These are phyloP conservation scores for Phyllosticta ampelicida DNA, from an alignment of 2,329 filamentous ascomycete species.

Conservation along the genomic window DNA sequence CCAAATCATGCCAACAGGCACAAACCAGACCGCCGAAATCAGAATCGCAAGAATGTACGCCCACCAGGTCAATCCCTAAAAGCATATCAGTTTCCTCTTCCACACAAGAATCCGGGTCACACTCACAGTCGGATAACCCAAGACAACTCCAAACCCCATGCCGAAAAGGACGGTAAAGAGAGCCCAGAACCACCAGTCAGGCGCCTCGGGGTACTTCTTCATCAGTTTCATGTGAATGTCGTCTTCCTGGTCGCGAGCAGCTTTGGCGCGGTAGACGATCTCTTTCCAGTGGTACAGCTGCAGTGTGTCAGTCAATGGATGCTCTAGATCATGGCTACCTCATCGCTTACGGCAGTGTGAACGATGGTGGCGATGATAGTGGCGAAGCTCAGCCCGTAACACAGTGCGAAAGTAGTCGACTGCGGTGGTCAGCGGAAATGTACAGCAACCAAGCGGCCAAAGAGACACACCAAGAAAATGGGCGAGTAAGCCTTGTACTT, in stretches of 20 bases:
- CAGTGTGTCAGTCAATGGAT: slow-evolving; percentile 51
- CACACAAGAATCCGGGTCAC: too few species aligned
- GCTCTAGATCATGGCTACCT: slow-evolving; percentile 54
- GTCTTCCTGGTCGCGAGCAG: slow-evolving; percentile 49
- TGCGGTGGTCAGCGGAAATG: slow-evolving; percentile 15
- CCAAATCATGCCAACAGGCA: slow-evolving; percentile 16
- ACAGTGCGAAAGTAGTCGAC: slow-evolving; percentile 26
- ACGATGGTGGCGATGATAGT: slow-evolving; percentile 24
- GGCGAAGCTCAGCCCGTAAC: slow-evolving; percentile 29
- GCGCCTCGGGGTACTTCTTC: slow-evolving; percentile 44
- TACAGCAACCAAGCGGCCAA: neutral
- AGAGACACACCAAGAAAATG: slow-evolving; percentile 18
- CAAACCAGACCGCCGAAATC: slow-evolving; percentile 42
- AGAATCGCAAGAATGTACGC: slow-evolving; percentile 55
- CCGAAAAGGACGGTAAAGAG: slow-evolving; percentile 41
- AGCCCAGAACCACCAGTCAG: slow-evolving; percentile 46
- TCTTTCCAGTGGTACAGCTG: slow-evolving; percentile 21
- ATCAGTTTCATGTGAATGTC: slow-evolving; percentile 44
- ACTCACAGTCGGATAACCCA: slow-evolving; percentile 46
- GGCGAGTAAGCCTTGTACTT: slow-evolving; percentile 33
- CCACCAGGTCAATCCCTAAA: slow-evolving; percentile 55
- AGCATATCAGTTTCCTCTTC: neutral
- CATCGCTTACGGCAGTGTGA: slow-evolving; percentile 50
- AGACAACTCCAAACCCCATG: slow-evolving; percentile 35
- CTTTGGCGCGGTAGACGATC: slow-evolving; percentile 23